Evolutionary conservation across 495 filamentous ascomycete genomes (phyloP).

Genomic region (Xylaria cubensis): DNA sequence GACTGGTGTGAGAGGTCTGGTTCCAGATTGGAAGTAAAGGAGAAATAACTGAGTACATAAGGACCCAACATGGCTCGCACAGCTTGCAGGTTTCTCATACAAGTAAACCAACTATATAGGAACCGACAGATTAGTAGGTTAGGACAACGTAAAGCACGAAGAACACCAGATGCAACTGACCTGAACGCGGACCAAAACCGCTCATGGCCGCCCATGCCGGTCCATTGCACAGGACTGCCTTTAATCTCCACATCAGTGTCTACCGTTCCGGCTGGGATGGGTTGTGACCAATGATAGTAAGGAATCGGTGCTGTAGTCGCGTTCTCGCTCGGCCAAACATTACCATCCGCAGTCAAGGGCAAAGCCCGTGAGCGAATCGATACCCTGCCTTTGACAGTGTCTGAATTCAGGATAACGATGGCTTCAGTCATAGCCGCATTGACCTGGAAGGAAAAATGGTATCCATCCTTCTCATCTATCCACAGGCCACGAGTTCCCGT

Average conservation of each 20-base stretch:
- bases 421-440: background rate
- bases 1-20: background rate
- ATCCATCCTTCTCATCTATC: background rate
- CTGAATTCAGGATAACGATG: background rate
- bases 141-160: background rate
- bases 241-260: constrained; percentile 21
- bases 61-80: background rate
- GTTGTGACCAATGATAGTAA: constrained; percentile 29
- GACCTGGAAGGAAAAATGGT: background rate
- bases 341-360: background rate
- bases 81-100: background rate
- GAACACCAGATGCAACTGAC: background rate
- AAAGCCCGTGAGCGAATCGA: background rate
- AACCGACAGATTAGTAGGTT: background rate
- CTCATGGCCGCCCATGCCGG: background rate
- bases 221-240: background rate
- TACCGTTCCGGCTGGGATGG: constrained; percentile 28
- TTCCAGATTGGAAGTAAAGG: background rate
- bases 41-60: background rate
- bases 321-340: constrained; percentile 28
- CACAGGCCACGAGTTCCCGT: background rate
- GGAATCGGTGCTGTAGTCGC: constrained; percentile 20
- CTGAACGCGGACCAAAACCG: background rate
- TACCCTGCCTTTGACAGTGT: background rate
- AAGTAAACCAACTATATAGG: background rate